Base-by-base conservation (phyloP, 2,329 filamentous ascomycete species). In the Xylaria multiplex region DNA sequence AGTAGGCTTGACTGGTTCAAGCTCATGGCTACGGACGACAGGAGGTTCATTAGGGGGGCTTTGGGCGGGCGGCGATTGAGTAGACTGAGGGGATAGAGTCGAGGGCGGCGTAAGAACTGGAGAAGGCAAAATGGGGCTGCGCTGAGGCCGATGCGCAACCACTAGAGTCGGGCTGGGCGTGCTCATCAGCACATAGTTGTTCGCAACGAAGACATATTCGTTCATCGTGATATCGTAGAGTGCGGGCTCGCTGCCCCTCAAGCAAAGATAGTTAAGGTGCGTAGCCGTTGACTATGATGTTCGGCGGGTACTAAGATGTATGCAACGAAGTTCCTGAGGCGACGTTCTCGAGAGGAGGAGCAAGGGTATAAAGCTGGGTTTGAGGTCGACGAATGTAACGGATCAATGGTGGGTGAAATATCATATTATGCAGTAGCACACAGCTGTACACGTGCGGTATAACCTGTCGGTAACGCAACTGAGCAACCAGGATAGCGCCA, bases 171-270 rank as follows among this genome's bases (percentile, higher is more conserved):
- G 64, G 54, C 69, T 70, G 1, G 68, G 61, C 24, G 70, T 48
- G 63, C 35, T 64, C 59, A 60, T 57, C 32, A 68, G 66, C 48
- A 59, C 62, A 65, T 73, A 66, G 43, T 65, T 68, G 43, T 69
- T 69, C 22, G 70, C 61, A 22, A 69, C 58, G 58, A 74, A 74
- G n/a, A 69, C 69, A 59, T 70, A 75, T 45, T 75, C 72, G 62
- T 66, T 70, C 72, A 75, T 75, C 32, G 53, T 60, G 62, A 35
- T 24, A 32, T 7, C 9, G 37, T 49, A 19, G 49, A 35, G 37
- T 37, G 49, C 59, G 59, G 63, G 66, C 66, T 67, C 68, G 59
- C 53, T 61, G 62, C 58, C 61, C 62, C 42, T 54, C 52, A 37
- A 56, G 52, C 43, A 43, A 37, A 52, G 32, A 62, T 35, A 22